These are phyloP conservation scores for Citeromyces hawaiiensis DNA, from an alignment of 1,139 yeast species.

Conservation along the genomic window DNA sequence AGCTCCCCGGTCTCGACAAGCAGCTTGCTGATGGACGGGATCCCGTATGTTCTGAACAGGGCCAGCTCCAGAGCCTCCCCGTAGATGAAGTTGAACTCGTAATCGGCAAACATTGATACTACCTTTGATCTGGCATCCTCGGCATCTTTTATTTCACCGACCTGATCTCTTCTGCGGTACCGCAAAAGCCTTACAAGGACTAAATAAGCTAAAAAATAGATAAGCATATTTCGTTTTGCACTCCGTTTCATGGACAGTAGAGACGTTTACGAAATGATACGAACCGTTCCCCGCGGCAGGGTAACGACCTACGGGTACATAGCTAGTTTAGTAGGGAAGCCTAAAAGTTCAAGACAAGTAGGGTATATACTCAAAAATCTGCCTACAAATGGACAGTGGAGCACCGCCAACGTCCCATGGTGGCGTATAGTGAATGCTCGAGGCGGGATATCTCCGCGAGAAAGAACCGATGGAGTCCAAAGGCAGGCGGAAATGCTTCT, in stretches of 20 bases:
- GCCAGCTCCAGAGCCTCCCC: slow-evolving; percentile 1
- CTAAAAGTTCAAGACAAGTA: slow-evolving; percentile 60
- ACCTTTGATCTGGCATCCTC: neutral
- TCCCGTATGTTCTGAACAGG: neutral
- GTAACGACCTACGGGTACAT: slow-evolving; percentile 66
- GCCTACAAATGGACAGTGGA: slow-evolving; percentile 14
- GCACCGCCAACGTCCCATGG: slow-evolving; percentile 48
- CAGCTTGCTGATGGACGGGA: neutral
- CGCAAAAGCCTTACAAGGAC: too few species aligned
- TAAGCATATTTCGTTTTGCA: neutral
- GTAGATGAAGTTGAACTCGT: neutral
- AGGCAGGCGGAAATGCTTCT: slow-evolving; percentile 33
- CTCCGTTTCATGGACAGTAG: slow-evolving; percentile 18
- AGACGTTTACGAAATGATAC: slow-evolving; percentile 44
- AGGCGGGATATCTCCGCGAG: slow-evolving; percentile 50
- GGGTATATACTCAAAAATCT: slow-evolving; percentile 54
- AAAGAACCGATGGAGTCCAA: slow-evolving; percentile 24
- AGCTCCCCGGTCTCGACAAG: slow-evolving; percentile 1
- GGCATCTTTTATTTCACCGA: too few species aligned
- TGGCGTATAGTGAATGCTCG: slow-evolving; percentile 60
- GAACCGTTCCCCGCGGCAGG: slow-evolving; percentile 45
- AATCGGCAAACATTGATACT: neutral
- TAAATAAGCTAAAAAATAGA: too few species aligned
- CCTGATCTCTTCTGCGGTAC: too few species aligned
- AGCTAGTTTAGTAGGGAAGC: slow-evolving; percentile 47